Base-by-base conservation (phyloP, 2,329 filamentous ascomycete species). In the Triangularia verruculosa region DNA sequence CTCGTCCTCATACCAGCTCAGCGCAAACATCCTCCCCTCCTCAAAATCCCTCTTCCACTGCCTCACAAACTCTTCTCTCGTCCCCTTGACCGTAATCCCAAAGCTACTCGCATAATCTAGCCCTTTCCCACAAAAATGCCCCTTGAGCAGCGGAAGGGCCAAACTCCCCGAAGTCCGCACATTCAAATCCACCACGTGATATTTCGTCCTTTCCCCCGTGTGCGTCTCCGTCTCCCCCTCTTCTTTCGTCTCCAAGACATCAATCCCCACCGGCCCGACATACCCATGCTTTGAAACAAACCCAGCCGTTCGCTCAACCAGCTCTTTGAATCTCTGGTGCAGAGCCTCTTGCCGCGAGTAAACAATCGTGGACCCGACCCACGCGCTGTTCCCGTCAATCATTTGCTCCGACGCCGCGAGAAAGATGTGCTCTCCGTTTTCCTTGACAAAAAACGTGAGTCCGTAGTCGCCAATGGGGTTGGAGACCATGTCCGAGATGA, bases 401-500 rank as follows among this genome's bases (percentile, higher is more conserved):
- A 77, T 72, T 69, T 78, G 76, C 62, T 74, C 71, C 25, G 76
- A 74, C 0, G 71, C 73, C 7, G 71, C 74, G 1, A 78, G 63
- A 57, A 76, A 76, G 2, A 71, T 63, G 0, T 72, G 66, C 2
- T 64, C 67, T 0, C 57, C 65, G 11, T 70, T 64, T 3, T 72
- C 70, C 1, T 70, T 72, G 8, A 76, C 72, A 28, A 77, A 72
- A 57, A 77, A 77, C 0, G 74, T 76, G 1, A 78, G 27, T 0
- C 75, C 75, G 15, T 73, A 75, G 61, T 77, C 74, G 5, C 69
- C 72, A 6, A 72, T 57, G 1, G 73, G 71, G 52, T 75, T 61
- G n/a, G 66, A 39, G 7, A 78, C 68, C 28, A 77, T 56, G 20
- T 75, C 72, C 0, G 70, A 74, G 4, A 78, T 63, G 3, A 78